Evolutionary conservation across 1,139 yeast genomes (phyloP), one percentile per base, ranked within the genome.

Genomic region (Kluyveromyces marxianus): DNA sequence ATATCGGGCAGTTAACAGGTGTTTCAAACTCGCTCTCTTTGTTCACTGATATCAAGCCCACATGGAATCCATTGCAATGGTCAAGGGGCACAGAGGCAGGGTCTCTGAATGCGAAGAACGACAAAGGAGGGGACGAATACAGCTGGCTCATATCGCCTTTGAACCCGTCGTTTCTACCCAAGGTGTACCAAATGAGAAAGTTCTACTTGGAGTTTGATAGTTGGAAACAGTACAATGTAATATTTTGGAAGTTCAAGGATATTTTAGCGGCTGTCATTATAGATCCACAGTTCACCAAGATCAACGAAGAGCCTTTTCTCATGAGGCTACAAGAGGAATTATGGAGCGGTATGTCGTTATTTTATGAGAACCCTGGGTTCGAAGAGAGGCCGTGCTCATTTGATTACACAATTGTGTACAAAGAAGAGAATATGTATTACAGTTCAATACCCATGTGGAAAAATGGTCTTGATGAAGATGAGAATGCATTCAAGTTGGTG

Each of bases 1-100:
- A 63, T 41, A 60, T 63, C n/a, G 64, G 67, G n/a, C 46, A 50
- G 3, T 58, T 64, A 25, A 55, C 66, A 0, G 67, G 66, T 2
- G 54, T 63, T 4, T 51, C 63, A 3, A 54, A 49, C 36, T 61
- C 65, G 42, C 49, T 62, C 36, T 60, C 65, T 1, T 44, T 59
- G 25, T 47, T 62, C 10, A 56, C 55, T 39, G 55, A 55, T 39
- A 60, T 60, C 45, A 48, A 62, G 5, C 65, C 66, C 2, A 36
- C 30, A 4, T 54, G 57, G 51, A 43, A 34, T 27, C 45, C 43
- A 2, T 14, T 14, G 21, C 21, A 14, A 14, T 36, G 35, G 30
- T 44, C 46, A 39, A 25, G 38, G 3, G 31, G 41, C 39, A 5
- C 14, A 26, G 31, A 35, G 25, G 25, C 21, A 4, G 39, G 42